Evolutionary conservation across 129 eudicot species (phyloP).

Genomic region (Scalesia atractyloides): DNA sequence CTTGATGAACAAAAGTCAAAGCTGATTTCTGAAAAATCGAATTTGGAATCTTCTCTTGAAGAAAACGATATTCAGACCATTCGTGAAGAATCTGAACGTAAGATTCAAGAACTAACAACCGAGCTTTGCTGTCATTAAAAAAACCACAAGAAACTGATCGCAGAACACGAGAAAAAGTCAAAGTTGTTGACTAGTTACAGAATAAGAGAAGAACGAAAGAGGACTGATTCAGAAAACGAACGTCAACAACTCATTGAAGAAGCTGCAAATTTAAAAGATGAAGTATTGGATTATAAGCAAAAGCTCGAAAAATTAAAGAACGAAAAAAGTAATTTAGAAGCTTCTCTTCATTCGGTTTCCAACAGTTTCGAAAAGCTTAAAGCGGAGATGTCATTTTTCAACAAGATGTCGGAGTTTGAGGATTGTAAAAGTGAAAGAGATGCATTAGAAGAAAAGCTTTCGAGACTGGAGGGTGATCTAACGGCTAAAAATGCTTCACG

Average conservation of each 20-base stretch:
- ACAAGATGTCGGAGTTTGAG: conserved; percentile 59
- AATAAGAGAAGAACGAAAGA: conserved; percentile 59
- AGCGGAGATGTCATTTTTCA: conserved; percentile 39
- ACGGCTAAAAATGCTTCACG: conserved; percentile 35
- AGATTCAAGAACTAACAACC: conserved; percentile 38
- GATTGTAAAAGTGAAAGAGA: conserved; percentile 46
- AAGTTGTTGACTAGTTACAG: conserved; percentile 52
- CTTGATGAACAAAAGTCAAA: conserved; percentile 49
- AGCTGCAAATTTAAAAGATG: conserved; percentile 50
- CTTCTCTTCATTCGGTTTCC: conserved; percentile 40
- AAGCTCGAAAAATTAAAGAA: conserved; percentile 39
- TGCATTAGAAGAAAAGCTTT: conserved; percentile 57
- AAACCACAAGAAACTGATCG: conserved; percentile 36
- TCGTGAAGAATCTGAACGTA: conserved; percentile 40
- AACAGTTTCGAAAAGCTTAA: conserved; percentile 48
- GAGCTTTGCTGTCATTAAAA: conserved; percentile 47
- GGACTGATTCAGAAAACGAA: conserved; percentile 62
- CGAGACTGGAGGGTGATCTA: conserved; percentile 45
- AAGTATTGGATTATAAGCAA: conserved; percentile 41
- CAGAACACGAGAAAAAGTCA: conserved; percentile 49
- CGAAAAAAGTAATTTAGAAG: conserved; percentile 59
- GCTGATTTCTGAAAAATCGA: conserved; percentile 39
- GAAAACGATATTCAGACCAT: conserved; percentile 44
- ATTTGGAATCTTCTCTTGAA: conserved; percentile 49
- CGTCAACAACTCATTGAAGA: conserved; percentile 63